Conservation (phyloP, 768 basidiomycete species). For the Auriculariales sp. region DNA sequence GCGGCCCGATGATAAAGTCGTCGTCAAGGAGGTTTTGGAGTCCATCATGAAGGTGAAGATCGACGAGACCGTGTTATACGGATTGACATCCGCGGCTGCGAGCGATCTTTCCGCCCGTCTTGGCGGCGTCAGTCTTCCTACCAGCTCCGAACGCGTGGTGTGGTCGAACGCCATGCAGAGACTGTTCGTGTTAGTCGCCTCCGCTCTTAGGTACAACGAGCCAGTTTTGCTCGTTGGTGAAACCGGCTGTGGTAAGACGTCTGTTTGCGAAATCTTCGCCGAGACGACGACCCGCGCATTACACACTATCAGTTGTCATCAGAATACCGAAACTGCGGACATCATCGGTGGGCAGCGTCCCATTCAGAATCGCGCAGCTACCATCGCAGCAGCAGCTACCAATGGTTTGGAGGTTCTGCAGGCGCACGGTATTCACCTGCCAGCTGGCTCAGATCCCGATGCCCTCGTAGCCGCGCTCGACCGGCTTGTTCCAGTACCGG, state of each 20-base stretch:
- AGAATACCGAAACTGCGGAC: conserved; percentile 96
- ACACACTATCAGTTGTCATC: conserved; percentile 81
- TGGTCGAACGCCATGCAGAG: conserved; percentile 94
- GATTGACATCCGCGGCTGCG: conserved; percentile 25
- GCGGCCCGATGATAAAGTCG: conserved; percentile 66
- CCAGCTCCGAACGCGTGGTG: conserved; percentile 35
- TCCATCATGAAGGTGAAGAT: conserved; percentile 75
- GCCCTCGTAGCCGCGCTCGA: conserved; percentile 5
- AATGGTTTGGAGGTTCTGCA: conserved; percentile 11
- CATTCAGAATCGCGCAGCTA: conserved; percentile 53
- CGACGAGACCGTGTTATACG: conserved; percentile 58
- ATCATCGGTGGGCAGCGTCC: conserved; percentile 89
- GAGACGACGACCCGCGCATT: conserved; percentile 45
- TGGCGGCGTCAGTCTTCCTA: conserved; percentile 34
- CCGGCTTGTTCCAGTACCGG: conserved; percentile 10
- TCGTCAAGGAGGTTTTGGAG: conserved; percentile 90
- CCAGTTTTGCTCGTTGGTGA: conserved; percentile 93
- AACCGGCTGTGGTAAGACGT: conserved; percentile 95
- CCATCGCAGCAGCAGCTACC: conserved; percentile 31
- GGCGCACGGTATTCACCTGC: neutral
- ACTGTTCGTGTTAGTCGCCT: conserved; percentile 66
- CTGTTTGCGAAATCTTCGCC: conserved; percentile 84
- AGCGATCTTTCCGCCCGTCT: conserved; percentile 32
- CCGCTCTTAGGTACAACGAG: conserved; percentile 83
- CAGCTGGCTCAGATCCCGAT: neutral